Base-by-base conservation (phyloP, 495 filamentous ascomycete species). In the Cryomyces minteri region DNA sequence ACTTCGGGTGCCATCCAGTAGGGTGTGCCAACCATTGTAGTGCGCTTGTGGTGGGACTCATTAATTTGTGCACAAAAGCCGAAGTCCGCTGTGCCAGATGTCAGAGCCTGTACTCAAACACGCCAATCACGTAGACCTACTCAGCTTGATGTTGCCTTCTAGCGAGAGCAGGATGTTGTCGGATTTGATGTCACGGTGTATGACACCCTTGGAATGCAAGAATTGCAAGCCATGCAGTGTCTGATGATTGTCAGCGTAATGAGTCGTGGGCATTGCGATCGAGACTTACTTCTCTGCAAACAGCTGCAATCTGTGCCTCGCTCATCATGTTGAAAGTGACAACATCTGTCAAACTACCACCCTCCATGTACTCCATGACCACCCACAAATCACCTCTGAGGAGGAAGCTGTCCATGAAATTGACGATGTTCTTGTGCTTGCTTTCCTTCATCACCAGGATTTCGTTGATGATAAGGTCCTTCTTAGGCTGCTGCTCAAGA, bases 1-100 rank as follows among this genome's bases (percentile, higher is more conserved):
- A 98, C 88, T 60, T 98, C 90, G 4, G 90, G 90, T 4, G 90
- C 90, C 90, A 98, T 98, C 90, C 90, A 98, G 59, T 98, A 98
- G 2, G 90, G 90, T 18, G 90, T 98, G 25, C 90, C 90, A 45
- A 98, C 90, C 90, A 98, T 98, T 4, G 90, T 98, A 28, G 90
- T 96, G 32, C 90, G 81, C 71, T 96, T 96, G 62, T 84, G 88
- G 40, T 94, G 87, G 38, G 83, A 78, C 53, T 96, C 88, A 59
- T 95, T 94, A 67, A 98, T 95, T 64, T 95, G 88, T 11, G 90
- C 90, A 63, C 90, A 96, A 67, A 98, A 98, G 18, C 90, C 90
- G 59, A 98, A 98, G 69, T 98, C 90, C 57, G 90, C 88, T 94
- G 50, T 25, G 46, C 32, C 31, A 30, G 9, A 9, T 10, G 9